Conservation (phyloP, 2,329 filamentous ascomycete species). For the Macroventuria anomochaeta region DNA sequence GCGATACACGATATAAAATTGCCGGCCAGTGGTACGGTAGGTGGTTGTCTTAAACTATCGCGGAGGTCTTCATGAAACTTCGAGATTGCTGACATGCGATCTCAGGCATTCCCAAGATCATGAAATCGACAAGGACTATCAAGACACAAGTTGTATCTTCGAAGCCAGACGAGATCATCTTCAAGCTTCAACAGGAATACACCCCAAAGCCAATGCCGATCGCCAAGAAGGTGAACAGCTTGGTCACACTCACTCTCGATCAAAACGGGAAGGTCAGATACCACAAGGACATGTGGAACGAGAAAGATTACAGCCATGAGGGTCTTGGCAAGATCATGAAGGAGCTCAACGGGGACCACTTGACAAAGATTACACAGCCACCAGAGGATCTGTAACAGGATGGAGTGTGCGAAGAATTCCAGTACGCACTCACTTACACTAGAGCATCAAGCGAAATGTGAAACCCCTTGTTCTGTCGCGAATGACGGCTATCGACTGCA, state of each 20-base stretch:
- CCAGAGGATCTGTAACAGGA: conserved; percentile 29
- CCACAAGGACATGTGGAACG: conserved; percentile 65
- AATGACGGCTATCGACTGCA: not conserved
- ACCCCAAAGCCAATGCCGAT: conserved; percentile 50
- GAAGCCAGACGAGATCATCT: conserved; percentile 51
- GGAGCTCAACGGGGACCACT: conserved; percentile 57
- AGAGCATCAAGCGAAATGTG: not conserved
- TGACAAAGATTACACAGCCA: conserved; percentile 53
- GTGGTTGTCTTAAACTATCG: not conserved
- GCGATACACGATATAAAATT: conserved; percentile 59
- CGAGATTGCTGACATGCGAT: not conserved
- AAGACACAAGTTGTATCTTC: conserved; percentile 52
- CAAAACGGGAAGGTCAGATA: conserved; percentile 65
- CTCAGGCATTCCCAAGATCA: conserved; percentile 53
- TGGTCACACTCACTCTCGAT: conserved; percentile 61
- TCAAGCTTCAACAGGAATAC: conserved; percentile 58
- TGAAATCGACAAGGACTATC: conserved; percentile 50
- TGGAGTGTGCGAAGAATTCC: not conserved
- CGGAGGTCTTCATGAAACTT: not conserved
- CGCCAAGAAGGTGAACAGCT: conserved; percentile 60
- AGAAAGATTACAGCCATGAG: conserved; percentile 65
- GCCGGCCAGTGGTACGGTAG: conserved; percentile 59
- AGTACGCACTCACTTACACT: not conserved
- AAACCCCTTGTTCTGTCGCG: too few species aligned
- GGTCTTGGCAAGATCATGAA: conserved; percentile 60